Evolutionary conservation across 129 eudicot genomes (phyloP).

Genomic region (Arctium minus): DNA sequence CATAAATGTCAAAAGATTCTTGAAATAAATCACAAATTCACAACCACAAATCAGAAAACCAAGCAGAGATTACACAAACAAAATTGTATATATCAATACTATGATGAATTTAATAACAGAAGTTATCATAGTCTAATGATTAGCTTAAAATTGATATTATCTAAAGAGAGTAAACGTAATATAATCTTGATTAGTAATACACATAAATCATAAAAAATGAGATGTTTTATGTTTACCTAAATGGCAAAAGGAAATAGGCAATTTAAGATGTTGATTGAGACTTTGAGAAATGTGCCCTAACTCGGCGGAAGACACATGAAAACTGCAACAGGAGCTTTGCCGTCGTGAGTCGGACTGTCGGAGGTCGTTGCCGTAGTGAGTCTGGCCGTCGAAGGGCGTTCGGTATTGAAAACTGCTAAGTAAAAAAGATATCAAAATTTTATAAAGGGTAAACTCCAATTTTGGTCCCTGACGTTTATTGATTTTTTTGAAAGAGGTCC

Average conservation of each 20-base stretch:
- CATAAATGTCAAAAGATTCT: background rate
- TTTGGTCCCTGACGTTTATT: no score
- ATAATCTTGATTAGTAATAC: background rate
- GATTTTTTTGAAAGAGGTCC: no score
- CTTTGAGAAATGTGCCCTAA: background rate
- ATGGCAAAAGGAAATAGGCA: background rate
- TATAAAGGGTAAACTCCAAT: no score
- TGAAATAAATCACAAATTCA: background rate
- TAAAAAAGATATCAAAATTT: no score
- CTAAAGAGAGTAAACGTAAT: background rate
- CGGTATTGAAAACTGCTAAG: background rate
- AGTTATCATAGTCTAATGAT: background rate
- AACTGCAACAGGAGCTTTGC: background rate
- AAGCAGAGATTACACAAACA: background rate
- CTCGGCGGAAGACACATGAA: background rate
- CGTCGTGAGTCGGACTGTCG: background rate
- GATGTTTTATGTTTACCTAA: background rate
- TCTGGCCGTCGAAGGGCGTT: background rate
- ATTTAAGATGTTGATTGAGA: background rate
- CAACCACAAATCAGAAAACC: no score
- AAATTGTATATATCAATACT: background rate
- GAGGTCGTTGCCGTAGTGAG: background rate
- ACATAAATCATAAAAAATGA: background rate
- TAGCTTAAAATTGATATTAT: background rate
- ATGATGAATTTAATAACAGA: background rate